A percentile compares a stretch with the other conserved stretches of the same genome.
These are phyloP conservation scores for Angomonas ambiguus DNA, from an alignment of 208 protist species.

Conservation along the genomic window DNA sequence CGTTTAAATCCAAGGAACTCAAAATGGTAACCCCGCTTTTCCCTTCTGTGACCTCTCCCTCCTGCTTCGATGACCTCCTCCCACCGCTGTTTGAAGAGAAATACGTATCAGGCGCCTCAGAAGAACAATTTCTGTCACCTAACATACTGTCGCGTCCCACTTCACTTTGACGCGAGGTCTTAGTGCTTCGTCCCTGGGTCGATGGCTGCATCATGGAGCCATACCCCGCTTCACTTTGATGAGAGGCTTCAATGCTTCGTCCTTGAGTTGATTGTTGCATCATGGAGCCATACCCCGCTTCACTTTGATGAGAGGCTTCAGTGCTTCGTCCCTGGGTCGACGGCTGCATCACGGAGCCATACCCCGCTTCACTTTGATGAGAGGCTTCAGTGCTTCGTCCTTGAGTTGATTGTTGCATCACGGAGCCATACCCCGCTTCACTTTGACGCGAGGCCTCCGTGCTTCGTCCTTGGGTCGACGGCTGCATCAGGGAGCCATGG, in stretches of 20 bases:
- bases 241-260: not conserved
- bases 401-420: slow-evolving; percentile 5
- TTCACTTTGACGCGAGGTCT: not conserved
- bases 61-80: not conserved
- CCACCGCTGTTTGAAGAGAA: not conserved
- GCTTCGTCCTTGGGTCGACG: not conserved
- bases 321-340: not conserved
- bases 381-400: not conserved
- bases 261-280: not conserved
- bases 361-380: slow-evolving; percentile 1
- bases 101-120: too few relatives aligned
- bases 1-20: slow-evolving; percentile 7
- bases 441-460: not conserved
- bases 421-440: slow-evolving; percentile 1
- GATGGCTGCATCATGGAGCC: not conserved
- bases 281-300: not conserved
- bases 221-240: not conserved
- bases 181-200: not conserved
- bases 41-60: slow-evolving; percentile 8
- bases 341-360: slow-evolving; percentile 14
- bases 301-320: not conserved
- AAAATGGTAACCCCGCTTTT: not conserved
- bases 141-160: not conserved
- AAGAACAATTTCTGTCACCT: not conserved
- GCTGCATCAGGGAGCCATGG: not conserved